phyloP scores from a whole-genome alignment of 1,284 basidiomycete genomes.

The Coniferiporia sulphurascens region DNA sequence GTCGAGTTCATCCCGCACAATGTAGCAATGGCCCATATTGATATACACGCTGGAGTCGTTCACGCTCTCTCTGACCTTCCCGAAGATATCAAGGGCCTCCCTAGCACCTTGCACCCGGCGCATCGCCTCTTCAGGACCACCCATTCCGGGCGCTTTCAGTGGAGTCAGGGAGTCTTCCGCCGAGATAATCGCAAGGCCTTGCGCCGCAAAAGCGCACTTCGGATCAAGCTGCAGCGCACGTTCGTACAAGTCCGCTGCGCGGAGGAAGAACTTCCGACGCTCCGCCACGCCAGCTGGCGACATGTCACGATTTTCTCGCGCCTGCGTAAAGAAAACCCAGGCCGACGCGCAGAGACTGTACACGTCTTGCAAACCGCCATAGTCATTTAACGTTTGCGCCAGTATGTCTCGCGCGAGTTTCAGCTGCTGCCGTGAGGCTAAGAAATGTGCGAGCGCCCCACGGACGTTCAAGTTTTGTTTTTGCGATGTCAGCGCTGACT shows the following conservation, averaged over 20 bases:
- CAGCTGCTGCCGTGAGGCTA: constrained; percentile 66
- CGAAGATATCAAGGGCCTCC: constrained; percentile 83
- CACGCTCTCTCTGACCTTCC: constrained; percentile 82
- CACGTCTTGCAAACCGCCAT: constrained; percentile 74
- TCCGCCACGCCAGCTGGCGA: constrained; percentile 61
- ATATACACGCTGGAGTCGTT: constrained; percentile 85
- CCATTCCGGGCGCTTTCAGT: constrained; percentile 40
- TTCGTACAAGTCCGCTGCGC: constrained; percentile 86
- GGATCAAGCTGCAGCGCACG: constrained; percentile 82
- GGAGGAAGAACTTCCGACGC: constrained; percentile 69
- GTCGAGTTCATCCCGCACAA: constrained; percentile 86
- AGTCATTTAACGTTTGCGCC: constrained; percentile 75
- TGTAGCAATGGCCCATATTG: constrained; percentile 95
- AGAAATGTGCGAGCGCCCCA: constrained; percentile 65
- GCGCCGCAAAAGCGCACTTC: constrained; percentile 83
- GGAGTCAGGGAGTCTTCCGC: constrained; percentile 83
- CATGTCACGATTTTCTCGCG: constrained; percentile 69
- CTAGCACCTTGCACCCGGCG: constrained; percentile 66
- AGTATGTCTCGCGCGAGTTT: constrained; percentile 84
- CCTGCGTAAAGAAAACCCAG: constrained; percentile 79
- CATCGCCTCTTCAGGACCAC: constrained; percentile 56
- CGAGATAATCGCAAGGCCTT: constrained; percentile 87
- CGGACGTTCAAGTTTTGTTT: constrained; percentile 61
- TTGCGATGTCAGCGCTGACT: constrained; percentile 77
- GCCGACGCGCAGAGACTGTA: constrained; percentile 88